Conservation (phyloP, 352 stramenopile species). For the Globisporangium yorkense region DNA sequence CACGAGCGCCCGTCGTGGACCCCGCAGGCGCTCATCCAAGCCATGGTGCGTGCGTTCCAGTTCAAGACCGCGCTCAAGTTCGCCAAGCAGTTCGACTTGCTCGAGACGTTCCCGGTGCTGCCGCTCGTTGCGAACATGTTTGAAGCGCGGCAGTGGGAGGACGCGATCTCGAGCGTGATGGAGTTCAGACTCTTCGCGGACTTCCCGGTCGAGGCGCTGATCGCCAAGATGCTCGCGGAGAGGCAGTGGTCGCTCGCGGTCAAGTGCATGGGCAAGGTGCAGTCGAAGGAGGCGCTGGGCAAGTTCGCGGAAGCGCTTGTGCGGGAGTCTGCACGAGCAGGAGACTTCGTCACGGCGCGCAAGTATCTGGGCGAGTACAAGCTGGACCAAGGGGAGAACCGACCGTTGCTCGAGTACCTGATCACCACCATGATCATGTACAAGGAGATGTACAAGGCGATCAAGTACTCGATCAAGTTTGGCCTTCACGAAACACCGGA, state of each 20-base stretch:
- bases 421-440: conserved; percentile 65
- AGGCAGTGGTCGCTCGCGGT: conserved; percentile 60
- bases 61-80: conserved; percentile 76
- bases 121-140: conserved; percentile 70
- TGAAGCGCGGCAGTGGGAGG: conserved; percentile 56
- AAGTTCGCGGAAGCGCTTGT: conserved; percentile 45
- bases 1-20: conserved; percentile 53
- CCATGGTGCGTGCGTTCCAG: conserved; percentile 74
- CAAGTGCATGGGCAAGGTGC: conserved; percentile 80
- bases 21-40: conserved; percentile 71
- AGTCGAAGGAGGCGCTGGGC: conserved; percentile 37
- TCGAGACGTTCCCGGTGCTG: conserved; percentile 55
- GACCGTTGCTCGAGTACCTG: conserved; percentile 41
- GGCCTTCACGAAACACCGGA: conserved; percentile 25
- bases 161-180: conserved; percentile 68
- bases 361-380: conserved; percentile 78
- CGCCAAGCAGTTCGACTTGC: conserved; percentile 71
- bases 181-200: conserved; percentile 67
- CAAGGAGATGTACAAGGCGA: conserved; percentile 81
- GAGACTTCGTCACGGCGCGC: conserved; percentile 67
- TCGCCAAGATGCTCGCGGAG: conserved; percentile 59
- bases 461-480: conserved; percentile 88
- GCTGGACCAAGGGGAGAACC: conserved; percentile 39
- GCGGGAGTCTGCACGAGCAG: conserved; percentile 41
- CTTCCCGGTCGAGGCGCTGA: conserved; percentile 60